Conservation (phyloP, 2,329 filamentous ascomycete species). For the Microsporum audouinii region DNA sequence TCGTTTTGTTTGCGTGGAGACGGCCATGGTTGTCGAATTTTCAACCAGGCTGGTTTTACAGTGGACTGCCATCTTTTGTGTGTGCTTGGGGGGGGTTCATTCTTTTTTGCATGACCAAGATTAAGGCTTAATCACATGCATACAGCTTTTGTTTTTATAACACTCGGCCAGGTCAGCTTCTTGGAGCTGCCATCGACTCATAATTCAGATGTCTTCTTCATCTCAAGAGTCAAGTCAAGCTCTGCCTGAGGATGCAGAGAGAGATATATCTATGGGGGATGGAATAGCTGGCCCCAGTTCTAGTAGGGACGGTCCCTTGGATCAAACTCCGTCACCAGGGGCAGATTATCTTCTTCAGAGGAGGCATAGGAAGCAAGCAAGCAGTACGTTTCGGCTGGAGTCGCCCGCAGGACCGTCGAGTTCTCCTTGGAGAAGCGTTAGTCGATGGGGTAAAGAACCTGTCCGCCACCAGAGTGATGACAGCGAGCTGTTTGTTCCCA, state of each 20-base stretch:
- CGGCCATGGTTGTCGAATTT: background rate
- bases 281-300: background rate
- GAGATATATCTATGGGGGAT: background rate
- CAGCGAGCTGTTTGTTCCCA: background rate
- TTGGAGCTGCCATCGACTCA: background rate
- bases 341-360: background rate
- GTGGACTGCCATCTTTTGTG: background rate
- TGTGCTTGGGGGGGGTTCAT: background rate
- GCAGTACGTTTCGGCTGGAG: slow-evolving; percentile 14
- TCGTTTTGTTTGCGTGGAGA: background rate
- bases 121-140: background rate
- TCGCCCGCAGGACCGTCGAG: background rate
- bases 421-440: background rate
- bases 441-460: background rate
- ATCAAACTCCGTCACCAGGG: background rate
- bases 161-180: background rate
- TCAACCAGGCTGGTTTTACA: background rate
- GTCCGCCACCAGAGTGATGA: background rate
- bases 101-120: background rate
- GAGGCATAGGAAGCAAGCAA: slow-evolving; percentile 8
- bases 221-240: background rate
- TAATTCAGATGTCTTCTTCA: background rate
- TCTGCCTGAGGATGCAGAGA: background rate
- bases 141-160: background rate
- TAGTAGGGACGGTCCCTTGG: background rate